Percentiles rank a stretch among this genome's conserved stretches.
Evolutionary conservation across 352 stramenopile genomes (phyloP).

Genomic region (Pythium sp.): DNA sequence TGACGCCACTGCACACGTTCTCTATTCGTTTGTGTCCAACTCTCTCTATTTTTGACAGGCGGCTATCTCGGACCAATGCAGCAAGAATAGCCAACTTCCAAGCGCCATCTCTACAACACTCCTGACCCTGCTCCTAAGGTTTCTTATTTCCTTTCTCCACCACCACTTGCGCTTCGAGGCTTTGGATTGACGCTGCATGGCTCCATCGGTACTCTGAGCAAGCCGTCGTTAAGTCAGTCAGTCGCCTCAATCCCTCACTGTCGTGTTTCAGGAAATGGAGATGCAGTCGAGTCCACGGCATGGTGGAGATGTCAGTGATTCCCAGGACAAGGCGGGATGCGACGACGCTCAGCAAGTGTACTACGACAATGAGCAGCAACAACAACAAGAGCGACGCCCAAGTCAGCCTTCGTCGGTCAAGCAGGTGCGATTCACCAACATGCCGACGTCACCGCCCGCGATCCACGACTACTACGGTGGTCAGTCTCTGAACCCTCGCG

Average conservation of each 20-base stretch:
- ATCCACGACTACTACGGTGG: conserved; percentile 3
- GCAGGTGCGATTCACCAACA: conserved; percentile 11
- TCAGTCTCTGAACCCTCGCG: conserved; percentile 6
- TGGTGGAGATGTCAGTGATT: neutral
- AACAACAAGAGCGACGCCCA: neutral
- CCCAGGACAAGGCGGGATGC: neutral
- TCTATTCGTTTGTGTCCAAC: neutral
- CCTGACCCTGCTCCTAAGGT: neutral
- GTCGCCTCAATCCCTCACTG: neutral
- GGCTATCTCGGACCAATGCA: neutral
- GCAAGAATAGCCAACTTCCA: neutral
- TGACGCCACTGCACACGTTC: neutral
- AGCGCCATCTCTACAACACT: neutral
- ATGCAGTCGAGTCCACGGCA: neutral
- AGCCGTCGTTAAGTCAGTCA: neutral
- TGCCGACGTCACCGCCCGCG: neutral
- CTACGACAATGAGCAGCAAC: neutral
- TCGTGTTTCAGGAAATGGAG: neutral
- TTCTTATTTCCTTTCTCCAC: neutral
- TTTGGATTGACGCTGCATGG: neutral
- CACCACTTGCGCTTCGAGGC: neutral
- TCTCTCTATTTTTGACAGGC: conserved; percentile 5
- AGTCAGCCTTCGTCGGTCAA: neutral
- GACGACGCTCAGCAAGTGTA: neutral
- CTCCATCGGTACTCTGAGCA: neutral